phyloP scores from a whole-genome alignment of 768 basidiomycete genomes.

The Tulasnella sp. region DNA sequence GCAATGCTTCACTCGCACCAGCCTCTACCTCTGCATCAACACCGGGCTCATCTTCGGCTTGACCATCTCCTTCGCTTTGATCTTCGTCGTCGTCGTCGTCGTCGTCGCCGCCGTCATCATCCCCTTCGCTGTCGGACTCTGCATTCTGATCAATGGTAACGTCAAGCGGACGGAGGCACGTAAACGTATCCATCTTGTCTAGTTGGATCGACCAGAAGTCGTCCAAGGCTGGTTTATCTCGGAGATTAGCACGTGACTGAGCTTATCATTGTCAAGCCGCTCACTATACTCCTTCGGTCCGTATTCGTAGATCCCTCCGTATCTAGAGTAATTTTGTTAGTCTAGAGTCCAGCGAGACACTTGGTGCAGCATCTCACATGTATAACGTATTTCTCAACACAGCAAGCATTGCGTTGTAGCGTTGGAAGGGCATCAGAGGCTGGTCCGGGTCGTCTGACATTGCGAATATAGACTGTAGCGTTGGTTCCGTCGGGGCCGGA shows the following conservation, averaged over 20 bases:
- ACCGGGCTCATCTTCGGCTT: conserved; percentile 25
- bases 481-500: conserved; percentile 8
- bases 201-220: conserved; percentile 76
- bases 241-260: neutral
- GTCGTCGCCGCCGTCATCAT: conserved; percentile 47
- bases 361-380: conserved; percentile 46
- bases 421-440: conserved; percentile 53
- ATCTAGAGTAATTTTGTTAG: conserved; percentile 38
- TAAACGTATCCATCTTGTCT: conserved; percentile 74
- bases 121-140: conserved; percentile 27
- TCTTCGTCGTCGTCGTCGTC: conserved; percentile 38
- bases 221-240: conserved; percentile 44
- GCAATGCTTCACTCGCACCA: neutral
- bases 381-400: conserved; percentile 78
- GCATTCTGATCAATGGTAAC: conserved; percentile 49
- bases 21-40: conserved; percentile 26
- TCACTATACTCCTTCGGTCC: conserved; percentile 67
- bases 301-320: conserved; percentile 82
- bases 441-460: conserved; percentile 36
- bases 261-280: neutral
- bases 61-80: conserved; percentile 28
- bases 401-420: conserved; percentile 86
- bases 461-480: conserved; percentile 22
- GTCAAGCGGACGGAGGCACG: conserved; percentile 61
- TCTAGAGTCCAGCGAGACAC: neutral